Base-by-base conservation (phyloP, 23 red algal species). In the Gracilaria gracilis region DNA sequence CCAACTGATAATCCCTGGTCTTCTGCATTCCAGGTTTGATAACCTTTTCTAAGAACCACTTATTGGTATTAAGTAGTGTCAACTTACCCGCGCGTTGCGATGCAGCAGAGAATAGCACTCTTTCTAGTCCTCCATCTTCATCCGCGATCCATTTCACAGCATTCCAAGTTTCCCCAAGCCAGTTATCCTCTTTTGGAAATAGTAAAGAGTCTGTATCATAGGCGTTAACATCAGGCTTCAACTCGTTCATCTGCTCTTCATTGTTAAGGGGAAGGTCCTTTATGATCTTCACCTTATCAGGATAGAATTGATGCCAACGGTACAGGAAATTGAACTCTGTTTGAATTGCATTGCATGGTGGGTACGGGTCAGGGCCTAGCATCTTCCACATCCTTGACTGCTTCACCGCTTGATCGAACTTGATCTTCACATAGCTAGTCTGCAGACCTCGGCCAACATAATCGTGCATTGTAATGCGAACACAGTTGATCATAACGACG, bases 251-350 rank as follows among this genome's bases (percentile, higher is more conserved):
- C 25, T 64, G 2, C 59, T 64, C 25, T 27, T 64, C 28, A 13
- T 64, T 32, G 7, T 8, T 9, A 0, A 64, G 7, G 6, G 59
- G 59, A 1, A 64, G 28, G 2, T 64, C 59, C 24, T 64, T 64
- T 9, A 64, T 32, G 59, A 64, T 32, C 14, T 64, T 64, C 25
- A 31, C 19, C 59, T 64, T 24, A 31, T 64, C 59, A 27, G 59
- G 59, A 32, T 31, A 31, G 13, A 64, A 64, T 31, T 64, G 59
- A 64, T 64, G 59, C 59, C 59, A 64, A 24, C 59, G 59, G 59
- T 64, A 32, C 2, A 64, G 28, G 59, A 64, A 64, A 64, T 64
- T 64, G 59, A 64, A 64, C 28, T 64, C 59, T 64, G 59, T 64
- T 64, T 64, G 59, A 64, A 64, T 31, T 13, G 24, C 59, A 32